Percentiles rank a stretch among this genome's conserved stretches.
These are phyloP conservation scores for Hyphopichia wangnamkhiaoensis DNA, from an alignment of 1,139 yeast species.

Conservation along the genomic window DNA sequence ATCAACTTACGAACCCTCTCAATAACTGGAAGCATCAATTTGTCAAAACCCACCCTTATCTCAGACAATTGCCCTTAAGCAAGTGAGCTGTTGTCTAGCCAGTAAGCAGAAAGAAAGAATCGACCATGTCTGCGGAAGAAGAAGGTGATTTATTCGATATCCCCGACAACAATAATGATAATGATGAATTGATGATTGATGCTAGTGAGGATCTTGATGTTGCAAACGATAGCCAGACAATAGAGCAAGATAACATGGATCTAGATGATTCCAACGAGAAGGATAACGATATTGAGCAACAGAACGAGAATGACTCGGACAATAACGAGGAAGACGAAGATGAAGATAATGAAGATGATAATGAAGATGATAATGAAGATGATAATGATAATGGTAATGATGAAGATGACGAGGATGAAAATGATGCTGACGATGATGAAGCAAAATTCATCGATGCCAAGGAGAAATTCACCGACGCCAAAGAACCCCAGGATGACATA, in stretches of 20 bases:
- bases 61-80: neutral
- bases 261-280: slow-evolving; percentile 5
- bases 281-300: slow-evolving; percentile 12
- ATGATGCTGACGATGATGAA: slow-evolving; percentile 28
- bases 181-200: neutral
- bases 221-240: neutral
- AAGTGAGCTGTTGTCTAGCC: too few relatives aligned
- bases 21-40: too few relatives aligned
- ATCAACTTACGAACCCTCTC: neutral
- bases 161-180: slow-evolving; percentile 19
- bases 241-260: neutral
- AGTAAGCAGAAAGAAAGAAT: too few relatives aligned
- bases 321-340: slow-evolving; percentile 17
- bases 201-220: neutral
- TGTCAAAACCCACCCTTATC: neutral
- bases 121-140: slow-evolving; percentile 15
- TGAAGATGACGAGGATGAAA: slow-evolving; percentile 28
- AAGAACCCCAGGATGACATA: slow-evolving; percentile 1
- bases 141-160: slow-evolving; percentile 21
- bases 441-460: slow-evolving; percentile 22
- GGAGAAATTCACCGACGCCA: slow-evolving; percentile 10
- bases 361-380: slow-evolving; percentile 23
- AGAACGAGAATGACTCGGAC: slow-evolving; percentile 10
- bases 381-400: slow-evolving; percentile 10
- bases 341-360: slow-evolving; percentile 18